Percentiles rank a stretch among this genome's conserved stretches.
Conservation (phyloP, 140 eudicot species). For the Senecio squalidus region DNA sequence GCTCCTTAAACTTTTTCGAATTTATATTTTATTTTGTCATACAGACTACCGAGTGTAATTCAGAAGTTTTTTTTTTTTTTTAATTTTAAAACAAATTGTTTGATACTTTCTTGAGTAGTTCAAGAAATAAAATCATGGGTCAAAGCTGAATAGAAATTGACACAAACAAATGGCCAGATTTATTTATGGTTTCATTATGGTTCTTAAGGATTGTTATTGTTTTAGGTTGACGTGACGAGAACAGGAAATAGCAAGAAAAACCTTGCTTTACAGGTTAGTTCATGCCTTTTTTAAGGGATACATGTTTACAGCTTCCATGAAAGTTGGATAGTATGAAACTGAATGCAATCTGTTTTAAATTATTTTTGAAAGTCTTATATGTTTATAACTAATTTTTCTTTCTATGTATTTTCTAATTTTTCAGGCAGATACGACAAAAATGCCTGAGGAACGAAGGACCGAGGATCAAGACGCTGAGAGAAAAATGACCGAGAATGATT, state of each 20-base stretch:
- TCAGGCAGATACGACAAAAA: slow-evolving; percentile 43
- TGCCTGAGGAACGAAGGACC: slow-evolving; percentile 34
- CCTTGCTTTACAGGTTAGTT: slow-evolving; percentile 15
- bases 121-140: no score
- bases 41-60: no score
- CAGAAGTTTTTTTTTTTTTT: no score
- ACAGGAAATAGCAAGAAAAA: slow-evolving; percentile 34
- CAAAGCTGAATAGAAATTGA: background rate
- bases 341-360: no score
- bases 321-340: no score
- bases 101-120: no score
- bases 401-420: background rate
- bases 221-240: slow-evolving; percentile 38
- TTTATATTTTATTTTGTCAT: no score
- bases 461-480: slow-evolving; percentile 38
- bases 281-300: no score
- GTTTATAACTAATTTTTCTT: background rate
- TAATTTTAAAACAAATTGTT: no score
- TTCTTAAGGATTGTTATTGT: slow-evolving; percentile 3
- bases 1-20: no score
- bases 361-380: no score
- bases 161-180: background rate
- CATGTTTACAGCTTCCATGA: no score
- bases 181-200: background rate
- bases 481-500: slow-evolving; percentile 39